Conservation (phyloP, 345 rosid genomes). For the Nephelium lappaceum region DNA sequence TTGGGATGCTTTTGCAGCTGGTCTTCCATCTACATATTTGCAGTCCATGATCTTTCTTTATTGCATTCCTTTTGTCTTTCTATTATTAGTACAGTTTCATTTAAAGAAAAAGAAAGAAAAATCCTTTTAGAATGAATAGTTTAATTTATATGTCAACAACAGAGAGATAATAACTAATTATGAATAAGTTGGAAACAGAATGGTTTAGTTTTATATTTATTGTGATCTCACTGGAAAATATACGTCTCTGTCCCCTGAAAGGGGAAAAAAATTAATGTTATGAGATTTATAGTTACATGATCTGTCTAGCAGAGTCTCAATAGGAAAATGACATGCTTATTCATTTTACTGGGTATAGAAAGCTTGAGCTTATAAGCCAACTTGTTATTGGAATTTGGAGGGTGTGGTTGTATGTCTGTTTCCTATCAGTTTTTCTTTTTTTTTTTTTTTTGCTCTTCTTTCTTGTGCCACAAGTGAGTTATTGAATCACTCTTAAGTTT, state of each 20-base stretch:
- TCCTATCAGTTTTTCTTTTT: background rate
- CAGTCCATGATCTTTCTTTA: background rate
- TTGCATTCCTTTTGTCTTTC: background rate
- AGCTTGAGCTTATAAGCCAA: background rate
- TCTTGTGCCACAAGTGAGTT: background rate
- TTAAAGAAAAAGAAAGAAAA: background rate
- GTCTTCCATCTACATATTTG: background rate
- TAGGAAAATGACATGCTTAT: conserved; percentile 11
- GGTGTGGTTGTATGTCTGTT: background rate
- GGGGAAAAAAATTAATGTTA: background rate
- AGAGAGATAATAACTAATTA: background rate
- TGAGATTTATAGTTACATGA: background rate
- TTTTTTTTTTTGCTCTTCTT: background rate
- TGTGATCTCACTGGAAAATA: background rate
- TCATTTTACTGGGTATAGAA: background rate
- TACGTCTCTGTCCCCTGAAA: background rate
- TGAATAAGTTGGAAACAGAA: background rate
- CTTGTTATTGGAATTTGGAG: background rate
- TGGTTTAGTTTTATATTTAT: background rate
- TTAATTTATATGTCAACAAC: background rate
- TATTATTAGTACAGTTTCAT: background rate
- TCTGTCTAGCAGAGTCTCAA: background rate
- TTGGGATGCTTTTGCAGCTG: background rate
- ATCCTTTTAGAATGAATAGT: background rate
- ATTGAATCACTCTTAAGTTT: background rate